Percentiles rank a stretch among this genome's conserved stretches.
These are phyloP conservation scores for Lunasporangiospora selenospora DNA, from an alignment of 192 early-diverging fungal species.

Conservation along the genomic window DNA sequence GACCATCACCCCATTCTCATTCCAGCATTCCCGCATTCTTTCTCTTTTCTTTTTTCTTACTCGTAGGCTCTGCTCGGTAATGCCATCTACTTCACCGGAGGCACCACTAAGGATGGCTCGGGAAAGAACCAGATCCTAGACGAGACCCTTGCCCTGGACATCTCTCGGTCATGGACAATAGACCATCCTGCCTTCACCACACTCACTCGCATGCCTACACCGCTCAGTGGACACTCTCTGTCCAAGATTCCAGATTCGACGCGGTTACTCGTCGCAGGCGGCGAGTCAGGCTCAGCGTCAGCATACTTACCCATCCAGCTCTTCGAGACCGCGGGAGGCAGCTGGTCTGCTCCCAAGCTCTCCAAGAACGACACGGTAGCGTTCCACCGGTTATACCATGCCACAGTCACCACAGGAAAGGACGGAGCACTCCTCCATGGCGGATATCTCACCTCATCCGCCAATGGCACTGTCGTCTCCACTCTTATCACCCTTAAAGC, in stretches of 20 bases:
- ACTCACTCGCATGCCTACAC: background rate
- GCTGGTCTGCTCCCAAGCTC: conserved; percentile 28
- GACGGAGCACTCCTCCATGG: conserved; percentile 37
- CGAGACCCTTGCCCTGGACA: conserved; percentile 25
- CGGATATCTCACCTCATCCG: conserved; percentile 15
- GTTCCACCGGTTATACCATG: conserved; percentile 36
- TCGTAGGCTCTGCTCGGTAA: conserved; percentile 12
- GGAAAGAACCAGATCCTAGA: conserved; percentile 19
- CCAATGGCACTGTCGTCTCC: conserved; percentile 26
- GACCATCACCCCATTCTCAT: background rate
- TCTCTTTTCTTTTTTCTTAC: conserved; percentile 3
- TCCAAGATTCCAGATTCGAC: conserved; percentile 12
- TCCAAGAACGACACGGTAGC: conserved; percentile 22
- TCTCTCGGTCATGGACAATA: conserved; percentile 26
- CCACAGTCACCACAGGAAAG: conserved; percentile 29
- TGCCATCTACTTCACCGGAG: conserved; percentile 35
- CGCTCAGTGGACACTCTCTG: conserved; percentile 30
- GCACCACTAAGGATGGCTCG: conserved; percentile 12
- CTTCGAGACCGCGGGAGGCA: conserved; percentile 5
- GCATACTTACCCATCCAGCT: conserved; percentile 10
- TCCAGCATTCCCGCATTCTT: background rate
- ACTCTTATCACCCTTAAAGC: conserved; percentile 21
- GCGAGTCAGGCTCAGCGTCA: conserved; percentile 12
- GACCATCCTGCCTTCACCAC: conserved; percentile 14
- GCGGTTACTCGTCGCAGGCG: conserved; percentile 24